Percentiles rank a stretch among this genome's conserved stretches.
phyloP scores from a whole-genome alignment of 2,329 filamentous ascomycete genomes.

The Colletotrichum sidae region DNA sequence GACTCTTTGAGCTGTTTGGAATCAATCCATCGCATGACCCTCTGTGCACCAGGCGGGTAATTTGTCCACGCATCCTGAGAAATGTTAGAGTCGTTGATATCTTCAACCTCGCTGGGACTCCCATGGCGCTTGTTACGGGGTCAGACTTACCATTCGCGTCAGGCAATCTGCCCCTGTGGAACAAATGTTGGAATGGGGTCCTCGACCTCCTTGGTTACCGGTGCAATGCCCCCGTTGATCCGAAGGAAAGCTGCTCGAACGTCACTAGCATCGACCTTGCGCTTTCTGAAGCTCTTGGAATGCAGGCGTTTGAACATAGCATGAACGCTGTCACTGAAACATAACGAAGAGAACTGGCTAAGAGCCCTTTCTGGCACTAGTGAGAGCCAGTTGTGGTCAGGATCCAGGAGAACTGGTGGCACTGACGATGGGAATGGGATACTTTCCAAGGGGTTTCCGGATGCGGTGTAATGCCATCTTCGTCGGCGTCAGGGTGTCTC shows the following conservation, averaged over 20 bases:
- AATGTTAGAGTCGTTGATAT: neutral
- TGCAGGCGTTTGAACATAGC: neutral
- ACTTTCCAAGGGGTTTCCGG: slow-evolving; percentile 1
- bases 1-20: neutral
- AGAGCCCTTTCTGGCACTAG: slow-evolving; percentile 1
- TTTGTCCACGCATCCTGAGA: neutral
- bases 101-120: neutral
- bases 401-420: neutral
- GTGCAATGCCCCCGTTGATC: neutral
- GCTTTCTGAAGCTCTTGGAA: slow-evolving; percentile 1
- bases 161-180: too few relatives aligned
- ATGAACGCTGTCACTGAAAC: neutral
- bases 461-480: neutral
- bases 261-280: neutral
- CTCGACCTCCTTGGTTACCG: neutral
- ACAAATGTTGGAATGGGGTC: too few relatives aligned
- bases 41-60: neutral
- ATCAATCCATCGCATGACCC: neutral
- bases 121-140: neutral
- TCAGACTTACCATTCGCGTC: slow-evolving; percentile 1
- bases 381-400: neutral
- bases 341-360: neutral
- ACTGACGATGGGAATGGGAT: neutral
- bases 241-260: neutral
- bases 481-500: neutral